Evolutionary conservation across 768 basidiomycete genomes (phyloP).

Genomic region (Pholiota microspora): DNA sequence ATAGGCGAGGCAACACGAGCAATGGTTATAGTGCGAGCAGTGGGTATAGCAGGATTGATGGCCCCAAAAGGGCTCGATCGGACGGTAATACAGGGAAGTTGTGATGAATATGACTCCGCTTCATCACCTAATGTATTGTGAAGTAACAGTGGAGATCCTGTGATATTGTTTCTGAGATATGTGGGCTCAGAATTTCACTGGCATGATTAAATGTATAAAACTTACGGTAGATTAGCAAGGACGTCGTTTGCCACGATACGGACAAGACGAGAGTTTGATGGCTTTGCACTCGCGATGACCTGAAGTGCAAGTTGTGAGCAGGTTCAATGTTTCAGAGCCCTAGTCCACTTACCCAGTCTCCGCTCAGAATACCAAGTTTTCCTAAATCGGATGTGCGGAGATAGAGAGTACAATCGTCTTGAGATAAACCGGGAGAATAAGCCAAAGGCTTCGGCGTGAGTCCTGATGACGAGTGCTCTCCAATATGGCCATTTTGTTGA

Average conservation of each 20-base stretch:
- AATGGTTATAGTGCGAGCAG: slow-evolving; percentile 66
- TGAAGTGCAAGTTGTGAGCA: slow-evolving; percentile 25
- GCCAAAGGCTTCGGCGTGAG: slow-evolving; percentile 30
- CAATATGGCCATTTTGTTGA: slow-evolving; percentile 11
- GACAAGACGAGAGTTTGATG: slow-evolving; percentile 47
- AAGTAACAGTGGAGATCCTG: slow-evolving; percentile 50
- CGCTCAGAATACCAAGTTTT: slow-evolving; percentile 62
- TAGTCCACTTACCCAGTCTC: slow-evolving; percentile 66
- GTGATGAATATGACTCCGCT: slow-evolving; percentile 17
- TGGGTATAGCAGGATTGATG: slow-evolving; percentile 58
- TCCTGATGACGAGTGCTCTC: slow-evolving; percentile 11
- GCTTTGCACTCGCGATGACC: slow-evolving; percentile 47
- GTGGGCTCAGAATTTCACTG: neutral
- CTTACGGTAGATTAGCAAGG: slow-evolving; percentile 33
- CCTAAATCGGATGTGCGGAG: slow-evolving; percentile 62
- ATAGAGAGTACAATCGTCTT: slow-evolving; percentile 60
- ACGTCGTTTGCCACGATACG: slow-evolving; percentile 55
- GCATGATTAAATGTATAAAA: slow-evolving; percentile 1
- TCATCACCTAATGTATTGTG: slow-evolving; percentile 44
- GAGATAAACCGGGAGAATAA: slow-evolving; percentile 26
- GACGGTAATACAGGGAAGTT: slow-evolving; percentile 31
- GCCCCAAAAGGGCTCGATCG: slow-evolving; percentile 62
- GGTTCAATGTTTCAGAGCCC: neutral
- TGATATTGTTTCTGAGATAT: slow-evolving; percentile 34
- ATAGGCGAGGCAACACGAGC: slow-evolving; percentile 79